phyloP scores from a whole-genome alignment of 176 grass and related monocot genomes.

The Avena eriantha region DNA sequence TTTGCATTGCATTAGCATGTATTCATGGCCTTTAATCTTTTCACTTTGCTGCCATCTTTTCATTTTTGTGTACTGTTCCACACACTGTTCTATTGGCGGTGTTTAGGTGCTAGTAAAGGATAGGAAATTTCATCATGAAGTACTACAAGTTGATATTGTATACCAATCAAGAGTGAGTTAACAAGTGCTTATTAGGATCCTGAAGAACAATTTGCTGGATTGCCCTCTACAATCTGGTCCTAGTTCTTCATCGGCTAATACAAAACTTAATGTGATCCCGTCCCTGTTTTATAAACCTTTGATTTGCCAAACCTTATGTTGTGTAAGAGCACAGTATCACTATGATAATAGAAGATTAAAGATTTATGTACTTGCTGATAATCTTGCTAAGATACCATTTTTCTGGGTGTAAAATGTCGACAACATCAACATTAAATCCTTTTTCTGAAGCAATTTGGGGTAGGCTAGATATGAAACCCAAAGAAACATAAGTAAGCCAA shows the following conservation, averaged over 20 bases:
- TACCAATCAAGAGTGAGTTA: background rate
- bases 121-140: background rate
- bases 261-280: background rate
- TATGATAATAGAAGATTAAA: background rate
- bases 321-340: background rate
- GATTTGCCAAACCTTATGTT: background rate
- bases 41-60: background rate
- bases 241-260: background rate
- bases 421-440: too few species aligned
- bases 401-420: background rate
- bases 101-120: background rate
- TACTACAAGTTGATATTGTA: background rate
- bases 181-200: background rate
- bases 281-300: background rate
- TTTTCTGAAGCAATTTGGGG: too few species aligned
- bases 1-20: background rate
- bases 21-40: background rate
- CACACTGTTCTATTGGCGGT: background rate
- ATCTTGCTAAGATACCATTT: background rate
- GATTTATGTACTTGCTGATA: constrained; percentile 2
- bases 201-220: background rate
- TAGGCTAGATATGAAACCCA: too few species aligned
- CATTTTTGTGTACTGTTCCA: background rate
- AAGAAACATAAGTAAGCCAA: too few species aligned
- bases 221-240: background rate